Evolutionary conservation across 1,139 yeast genomes (phyloP).

Genomic region (Kluyveromyces sp.): DNA sequence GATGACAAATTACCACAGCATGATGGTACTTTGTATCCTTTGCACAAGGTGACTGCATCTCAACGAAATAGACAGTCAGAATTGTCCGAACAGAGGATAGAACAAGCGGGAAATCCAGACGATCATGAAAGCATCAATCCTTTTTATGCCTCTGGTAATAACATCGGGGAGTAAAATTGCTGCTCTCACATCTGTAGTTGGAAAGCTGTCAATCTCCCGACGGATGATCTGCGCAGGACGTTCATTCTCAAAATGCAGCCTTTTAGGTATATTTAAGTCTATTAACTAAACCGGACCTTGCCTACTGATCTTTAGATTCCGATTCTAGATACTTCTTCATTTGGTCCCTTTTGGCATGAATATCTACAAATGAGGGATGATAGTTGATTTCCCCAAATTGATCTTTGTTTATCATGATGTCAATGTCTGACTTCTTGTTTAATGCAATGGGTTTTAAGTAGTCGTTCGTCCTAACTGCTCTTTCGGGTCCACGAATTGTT

Average conservation of each 20-base stretch:
- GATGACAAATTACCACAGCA: background rate
- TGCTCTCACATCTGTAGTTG: no score
- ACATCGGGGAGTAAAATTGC: background rate
- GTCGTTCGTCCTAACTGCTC: constrained; percentile 17
- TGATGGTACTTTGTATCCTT: constrained; percentile 2
- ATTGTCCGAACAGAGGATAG: background rate
- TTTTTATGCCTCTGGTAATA: background rate
- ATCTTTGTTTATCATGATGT: constrained; percentile 26
- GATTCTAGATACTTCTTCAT: constrained; percentile 17
- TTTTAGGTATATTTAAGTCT: background rate
- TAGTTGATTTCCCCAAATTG: constrained; percentile 28
- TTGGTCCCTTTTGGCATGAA: constrained; percentile 23
- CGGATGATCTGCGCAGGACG: background rate
- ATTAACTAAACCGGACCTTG: background rate
- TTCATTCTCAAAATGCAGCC: background rate
- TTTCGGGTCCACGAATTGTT: constrained; percentile 18
- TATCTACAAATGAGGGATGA: constrained; percentile 26
- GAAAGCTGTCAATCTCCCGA: no score
- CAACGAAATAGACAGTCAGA: constrained; percentile 5
- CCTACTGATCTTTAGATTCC: constrained; percentile 2
- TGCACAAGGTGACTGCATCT: constrained; percentile 4
- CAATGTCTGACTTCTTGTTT: constrained; percentile 26
- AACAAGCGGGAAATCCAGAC: background rate
- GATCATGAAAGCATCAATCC: constrained; percentile 8
- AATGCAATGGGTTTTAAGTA: constrained; percentile 26